Conservation (phyloP, 352 stramenopile species). For the Globisporangium sylvaticum region DNA sequence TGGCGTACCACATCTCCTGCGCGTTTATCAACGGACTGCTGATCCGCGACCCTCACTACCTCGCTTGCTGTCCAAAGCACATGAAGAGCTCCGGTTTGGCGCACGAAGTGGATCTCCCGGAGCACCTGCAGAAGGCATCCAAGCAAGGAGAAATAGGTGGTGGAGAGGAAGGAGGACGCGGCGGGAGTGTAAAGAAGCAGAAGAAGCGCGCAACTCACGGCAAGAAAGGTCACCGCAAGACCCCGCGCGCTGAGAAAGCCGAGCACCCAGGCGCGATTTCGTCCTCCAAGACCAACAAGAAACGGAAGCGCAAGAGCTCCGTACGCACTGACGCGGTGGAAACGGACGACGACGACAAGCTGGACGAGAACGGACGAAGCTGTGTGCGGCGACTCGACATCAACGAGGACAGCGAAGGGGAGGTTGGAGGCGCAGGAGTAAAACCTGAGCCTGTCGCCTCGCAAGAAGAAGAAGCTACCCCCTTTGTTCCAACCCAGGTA, state of each 20-base stretch:
- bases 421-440: constrained; percentile 6
- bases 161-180: constrained; percentile 14
- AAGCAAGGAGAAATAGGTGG: constrained; percentile 17
- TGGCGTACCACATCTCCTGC: constrained; percentile 68
- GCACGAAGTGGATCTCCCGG: constrained; percentile 57
- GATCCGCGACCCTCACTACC: constrained; percentile 59
- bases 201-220: constrained; percentile 9
- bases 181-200: constrained; percentile 7
- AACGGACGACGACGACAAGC: constrained; percentile 18
- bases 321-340: constrained; percentile 12
- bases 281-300: constrained; percentile 40
- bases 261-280: constrained; percentile 22
- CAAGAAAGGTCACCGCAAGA: constrained; percentile 29
- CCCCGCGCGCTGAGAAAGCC: constrained; percentile 20
- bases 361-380: constrained; percentile 9
- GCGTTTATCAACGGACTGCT: constrained; percentile 70
- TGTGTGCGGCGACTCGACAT: constrained; percentile 47
- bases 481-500: constrained; percentile 12
- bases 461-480: not conserved
- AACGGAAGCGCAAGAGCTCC: constrained; percentile 43
- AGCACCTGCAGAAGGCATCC: constrained; percentile 45
- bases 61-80: constrained; percentile 74
- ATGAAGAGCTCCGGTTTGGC: constrained; percentile 68
- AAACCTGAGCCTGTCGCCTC: constrained; percentile 17
- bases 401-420: constrained; percentile 38